Base-by-base conservation (phyloP, 2,329 filamentous ascomycete genomes). In the Zymoseptoria brevis region DNA sequence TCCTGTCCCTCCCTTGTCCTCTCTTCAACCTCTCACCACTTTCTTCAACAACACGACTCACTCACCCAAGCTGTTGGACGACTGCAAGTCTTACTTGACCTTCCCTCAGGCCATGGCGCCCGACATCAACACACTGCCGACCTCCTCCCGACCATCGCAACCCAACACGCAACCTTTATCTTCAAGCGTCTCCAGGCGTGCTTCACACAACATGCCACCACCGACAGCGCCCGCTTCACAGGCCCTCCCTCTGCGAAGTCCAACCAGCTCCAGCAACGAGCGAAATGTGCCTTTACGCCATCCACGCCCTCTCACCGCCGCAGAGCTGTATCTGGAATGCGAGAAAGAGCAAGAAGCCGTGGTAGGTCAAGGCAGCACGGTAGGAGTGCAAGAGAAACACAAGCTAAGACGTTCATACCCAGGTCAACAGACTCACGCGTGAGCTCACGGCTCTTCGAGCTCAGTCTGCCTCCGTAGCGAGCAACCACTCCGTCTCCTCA, bases 341-440 rank as follows among this genome's bases (percentile, higher is more conserved):
- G 93, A 97, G 75, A 94, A 95, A 74, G 93, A 97, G 72, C 92
- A 97, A 69, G 93, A 97, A 75, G 89, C 91, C 41, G 87, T 96
- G 68, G 92, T 94, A 80, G 64, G 85, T 60, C 30, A 22, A 50
- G 13, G 45, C 16, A 30, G 26, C 13, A 9, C 22, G n/a, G 8
- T 1, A n/a, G 13, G 22, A 19, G 13, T 1, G 13, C 8, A 29
- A 19, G 11, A 53, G 11, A 24, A 24, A 30, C 4, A 30, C 26
- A n/a, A 16, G 51, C 22, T 29, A 53, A 26, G 50, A 24, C 19
- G 5, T 22, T 19, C 19, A 26, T 6, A 50, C 54, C 16, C 52
- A 93, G 90, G 89, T 96, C 61, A 97, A 97, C 76, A 90, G 93
- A 35, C 81, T 97, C 30, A 96, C 90, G 0, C 88, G 93, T 59